Conservation (phyloP, 805 yeast species). For the Cyberlindnera xylosilytica region DNA sequence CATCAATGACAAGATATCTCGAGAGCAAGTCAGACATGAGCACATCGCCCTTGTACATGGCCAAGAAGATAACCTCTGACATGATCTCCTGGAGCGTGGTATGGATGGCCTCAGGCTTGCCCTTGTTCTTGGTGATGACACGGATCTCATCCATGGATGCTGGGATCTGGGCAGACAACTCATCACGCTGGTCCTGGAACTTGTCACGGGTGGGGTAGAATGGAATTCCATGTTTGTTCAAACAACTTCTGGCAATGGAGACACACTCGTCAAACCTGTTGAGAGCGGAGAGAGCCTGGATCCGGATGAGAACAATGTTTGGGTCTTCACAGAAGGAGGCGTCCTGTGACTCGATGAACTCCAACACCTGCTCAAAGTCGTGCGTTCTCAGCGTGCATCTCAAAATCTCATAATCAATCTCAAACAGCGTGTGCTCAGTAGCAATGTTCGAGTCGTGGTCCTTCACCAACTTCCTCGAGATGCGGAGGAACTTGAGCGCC, state of each 20-base stretch:
- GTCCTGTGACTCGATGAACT: constrained; percentile 33
- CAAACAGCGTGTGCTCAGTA: constrained; percentile 5
- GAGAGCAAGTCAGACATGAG: constrained; percentile 32
- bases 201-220: constrained; percentile 29
- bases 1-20: constrained; percentile 32
- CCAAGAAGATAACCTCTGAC: constrained; percentile 35
- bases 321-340: constrained; percentile 29
- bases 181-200: constrained; percentile 23
- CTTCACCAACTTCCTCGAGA: constrained; percentile 24
- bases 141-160: constrained; percentile 9
- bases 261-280: constrained; percentile 11
- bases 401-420: constrained; percentile 17
- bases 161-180: constrained; percentile 33
- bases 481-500: constrained; percentile 39
- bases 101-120: constrained; percentile 29
- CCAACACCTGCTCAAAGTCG: constrained; percentile 34
- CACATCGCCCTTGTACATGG: constrained; percentile 28
- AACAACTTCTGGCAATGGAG: constrained; percentile 31
- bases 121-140: constrained; percentile 29
- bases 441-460: background rate
- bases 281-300: constrained; percentile 28
- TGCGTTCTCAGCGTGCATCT: constrained; percentile 27
- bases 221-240: constrained; percentile 36
- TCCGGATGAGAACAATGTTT: constrained; percentile 36
- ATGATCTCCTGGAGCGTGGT: constrained; percentile 39